Base-by-base conservation (phyloP, 768 basidiomycete genomes). In the Strobilomyces confusus region DNA sequence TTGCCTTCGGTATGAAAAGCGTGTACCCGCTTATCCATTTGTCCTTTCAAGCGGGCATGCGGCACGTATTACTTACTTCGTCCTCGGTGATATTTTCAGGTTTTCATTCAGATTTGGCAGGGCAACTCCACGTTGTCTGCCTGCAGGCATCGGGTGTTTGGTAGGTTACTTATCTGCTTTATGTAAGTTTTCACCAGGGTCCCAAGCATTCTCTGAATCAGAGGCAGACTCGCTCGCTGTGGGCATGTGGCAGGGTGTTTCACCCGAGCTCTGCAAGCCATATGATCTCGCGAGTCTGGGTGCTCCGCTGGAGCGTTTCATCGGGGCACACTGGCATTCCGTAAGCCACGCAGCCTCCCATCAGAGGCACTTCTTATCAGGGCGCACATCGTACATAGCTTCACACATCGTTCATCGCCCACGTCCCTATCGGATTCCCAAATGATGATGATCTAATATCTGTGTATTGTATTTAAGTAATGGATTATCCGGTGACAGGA, bases 91-190 rank as follows among this genome's bases (percentile, higher is more conserved):
- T 58, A 75, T 74, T 76, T 74, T 14, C 72, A 71, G 66, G 63
- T 72, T 70, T 73, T 60, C 36, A 49, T 55, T 84, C 80, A 78
- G 79, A 82, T 81, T 69, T 64, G 69, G 68, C 53, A 69, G 52
- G 59, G 74, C 70, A 69, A 74, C 69, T 71, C 71, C 79, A 87
- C 84, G 85, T 84, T 85, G 77, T 75, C 72, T 83, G 85, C 85
- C 85, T 86, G 82, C 83, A 86, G 84, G 85, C 83, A 80, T 66
- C 63, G 58, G 63, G 67, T 70, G 75, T 75, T 73, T 50, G 58
- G 60, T 59, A 56, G 54, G 49, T 66, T 70, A 58, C 67, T 72
- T 71, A 64, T 64, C 72, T 64, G 62, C 66, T 68, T 80, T 80
- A 77, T 70, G 76, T 80, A 77, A 76, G 45, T 49, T 43, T 46